These are phyloP conservation scores for Erysimum cheiri DNA, from an alignment of 441 rosid genomes.

Conservation along the genomic window DNA sequence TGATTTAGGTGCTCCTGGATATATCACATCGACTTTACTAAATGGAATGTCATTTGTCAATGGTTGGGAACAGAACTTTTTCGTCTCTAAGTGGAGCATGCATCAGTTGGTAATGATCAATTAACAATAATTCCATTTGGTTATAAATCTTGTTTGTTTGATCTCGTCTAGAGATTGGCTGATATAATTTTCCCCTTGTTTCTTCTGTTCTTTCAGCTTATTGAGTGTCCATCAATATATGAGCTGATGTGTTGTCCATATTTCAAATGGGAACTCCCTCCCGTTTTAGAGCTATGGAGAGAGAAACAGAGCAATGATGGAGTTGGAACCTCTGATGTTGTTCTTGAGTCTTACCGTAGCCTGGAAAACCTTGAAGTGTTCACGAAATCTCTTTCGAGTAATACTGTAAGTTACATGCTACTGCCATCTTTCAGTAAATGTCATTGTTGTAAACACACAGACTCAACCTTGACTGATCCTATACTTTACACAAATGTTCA, in stretches of 20 bases:
- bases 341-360: constrained; percentile 72
- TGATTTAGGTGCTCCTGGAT: constrained; percentile 91
- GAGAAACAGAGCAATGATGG: constrained; percentile 52
- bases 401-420: constrained; percentile 57
- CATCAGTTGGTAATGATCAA: constrained; percentile 76
- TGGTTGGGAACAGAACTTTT: constrained; percentile 97
- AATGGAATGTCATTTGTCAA: constrained; percentile 97
- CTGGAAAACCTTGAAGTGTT: constrained; percentile 64
- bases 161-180: neutral
- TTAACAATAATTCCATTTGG: neutral
- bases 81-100: constrained; percentile 99
- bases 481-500: constrained; percentile 38
- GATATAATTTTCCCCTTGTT: neutral
- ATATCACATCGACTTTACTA: constrained; percentile 74
- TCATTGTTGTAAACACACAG: neutral
- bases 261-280: constrained; percentile 75
- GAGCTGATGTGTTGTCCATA: constrained; percentile 86
- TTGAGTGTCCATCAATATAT: constrained; percentile 94
- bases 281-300: constrained; percentile 85
- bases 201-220: constrained; percentile 63
- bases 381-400: constrained; percentile 70
- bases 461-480: constrained; percentile 16
- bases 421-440: neutral
- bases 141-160: neutral
- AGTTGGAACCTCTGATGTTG: constrained; percentile 55